Evolutionary conservation across 768 basidiomycete species (phyloP).

Genomic region (Pulveroboletus sp.): DNA sequence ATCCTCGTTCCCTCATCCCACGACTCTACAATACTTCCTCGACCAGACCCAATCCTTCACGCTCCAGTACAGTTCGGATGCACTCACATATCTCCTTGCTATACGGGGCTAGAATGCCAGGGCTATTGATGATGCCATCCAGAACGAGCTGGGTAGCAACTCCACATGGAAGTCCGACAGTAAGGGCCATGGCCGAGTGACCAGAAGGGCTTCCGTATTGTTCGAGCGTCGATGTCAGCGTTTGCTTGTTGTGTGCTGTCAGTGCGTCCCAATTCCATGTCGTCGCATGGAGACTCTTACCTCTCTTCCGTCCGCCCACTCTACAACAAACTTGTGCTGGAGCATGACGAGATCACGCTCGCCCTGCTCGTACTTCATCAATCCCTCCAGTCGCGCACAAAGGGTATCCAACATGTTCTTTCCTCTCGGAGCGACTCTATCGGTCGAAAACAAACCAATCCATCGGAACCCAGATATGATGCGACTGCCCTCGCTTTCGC

Average conservation of each 20-base stretch:
- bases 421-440: conserved; percentile 55
- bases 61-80: conserved; percentile 61
- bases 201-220: conserved; percentile 77
- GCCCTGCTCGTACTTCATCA: conserved; percentile 88
- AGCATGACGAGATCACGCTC: conserved; percentile 97
- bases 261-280: neutral
- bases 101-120: conserved; percentile 87
- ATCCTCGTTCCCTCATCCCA: neutral
- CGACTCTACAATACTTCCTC: conserved; percentile 56
- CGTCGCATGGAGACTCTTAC: conserved; percentile 32
- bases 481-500: conserved; percentile 61
- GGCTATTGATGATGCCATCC: conserved; percentile 72
- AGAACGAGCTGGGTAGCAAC: conserved; percentile 89
- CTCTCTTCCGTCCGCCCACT: conserved; percentile 77
- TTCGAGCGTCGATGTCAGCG: conserved; percentile 86
- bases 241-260: conserved; percentile 47
- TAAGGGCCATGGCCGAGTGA: conserved; percentile 85
- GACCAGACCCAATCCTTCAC: conserved; percentile 67
- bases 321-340: conserved; percentile 95
- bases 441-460: conserved; percentile 86
- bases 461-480: conserved; percentile 88
- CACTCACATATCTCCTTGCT: conserved; percentile 78
- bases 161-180: conserved; percentile 91
- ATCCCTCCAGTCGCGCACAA: conserved; percentile 80
- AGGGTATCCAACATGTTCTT: conserved; percentile 90